Conservation (phyloP, 2,329 filamentous ascomycete genomes). For the Aspergillus sp. region DNA sequence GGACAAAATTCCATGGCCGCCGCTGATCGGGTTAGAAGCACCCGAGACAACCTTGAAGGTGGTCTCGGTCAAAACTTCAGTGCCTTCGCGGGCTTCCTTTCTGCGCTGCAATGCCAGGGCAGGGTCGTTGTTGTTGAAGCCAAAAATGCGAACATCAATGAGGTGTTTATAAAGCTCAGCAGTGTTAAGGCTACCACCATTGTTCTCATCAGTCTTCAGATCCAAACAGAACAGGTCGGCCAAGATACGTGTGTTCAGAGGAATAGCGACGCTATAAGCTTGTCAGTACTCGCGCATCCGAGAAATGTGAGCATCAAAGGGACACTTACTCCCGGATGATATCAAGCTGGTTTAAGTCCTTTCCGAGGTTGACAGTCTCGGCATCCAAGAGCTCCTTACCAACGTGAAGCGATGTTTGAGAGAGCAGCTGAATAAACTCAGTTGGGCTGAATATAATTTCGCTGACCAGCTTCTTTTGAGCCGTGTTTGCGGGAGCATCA, state of each 20-base stretch:
- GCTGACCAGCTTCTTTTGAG: slow-evolving; percentile 13
- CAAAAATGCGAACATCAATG: slow-evolving; percentile 40
- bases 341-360: slow-evolving; percentile 17
- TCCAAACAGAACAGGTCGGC: slow-evolving; percentile 18
- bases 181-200: slow-evolving; percentile 36
- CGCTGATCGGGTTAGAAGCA: not conserved
- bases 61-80: slow-evolving; percentile 29
- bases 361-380: slow-evolving; percentile 11
- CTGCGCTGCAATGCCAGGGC: slow-evolving; percentile 42
- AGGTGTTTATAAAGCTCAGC: slow-evolving; percentile 47
- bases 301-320: not conserved
- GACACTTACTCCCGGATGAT: slow-evolving; percentile 14
- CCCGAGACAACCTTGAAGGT: slow-evolving; percentile 31
- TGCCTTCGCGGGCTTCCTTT: slow-evolving; percentile 36
- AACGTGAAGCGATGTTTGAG: slow-evolving; percentile 7
- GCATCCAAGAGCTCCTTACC: slow-evolving; percentile 14
- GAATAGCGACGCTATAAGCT: slow-evolving; percentile 13
- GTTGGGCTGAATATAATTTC: slow-evolving; percentile 13
- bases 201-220: slow-evolving; percentile 20
- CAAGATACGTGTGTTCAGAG: slow-evolving; percentile 18
- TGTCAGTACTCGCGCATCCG: not conserved
- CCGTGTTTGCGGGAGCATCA: slow-evolving; percentile 9
- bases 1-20: not conserved
- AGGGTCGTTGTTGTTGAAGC: slow-evolving; percentile 42
- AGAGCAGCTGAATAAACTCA: slow-evolving; percentile 13